Percentiles rank a stretch among this genome's conserved stretches.
Evolutionary conservation across 2,329 filamentous ascomycete genomes (phyloP).

Genomic region (Fusarium pininemorale): DNA sequence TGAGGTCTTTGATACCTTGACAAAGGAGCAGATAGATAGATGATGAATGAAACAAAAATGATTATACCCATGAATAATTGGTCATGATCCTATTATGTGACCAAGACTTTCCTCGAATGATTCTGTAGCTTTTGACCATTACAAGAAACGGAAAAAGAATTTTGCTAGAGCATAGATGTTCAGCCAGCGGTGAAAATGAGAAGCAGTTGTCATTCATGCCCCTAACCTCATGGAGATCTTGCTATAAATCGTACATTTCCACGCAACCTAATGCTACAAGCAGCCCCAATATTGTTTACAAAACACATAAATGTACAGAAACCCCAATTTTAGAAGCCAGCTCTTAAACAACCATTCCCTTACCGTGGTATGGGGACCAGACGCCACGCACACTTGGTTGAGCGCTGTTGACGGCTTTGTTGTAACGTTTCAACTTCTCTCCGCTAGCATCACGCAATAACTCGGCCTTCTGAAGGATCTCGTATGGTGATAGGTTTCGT

Average conservation of each 20-base stretch:
- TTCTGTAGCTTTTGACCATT: background rate
- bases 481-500: conserved; percentile 80
- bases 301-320: conserved; percentile 41
- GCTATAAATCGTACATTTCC: conserved; percentile 41
- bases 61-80: conserved; percentile 34
- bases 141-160: background rate
- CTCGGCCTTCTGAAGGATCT: conserved; percentile 83
- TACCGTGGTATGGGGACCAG: conserved; percentile 76
- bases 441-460: conserved; percentile 78
- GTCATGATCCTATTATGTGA: background rate
- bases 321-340: conserved; percentile 4
- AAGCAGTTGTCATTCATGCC: conserved; percentile 25
- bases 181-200: background rate
- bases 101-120: background rate
- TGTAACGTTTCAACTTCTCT: conserved; percentile 73
- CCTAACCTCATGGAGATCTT: conserved; percentile 30
- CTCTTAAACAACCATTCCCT: conserved; percentile 61
- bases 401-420: conserved; percentile 71
- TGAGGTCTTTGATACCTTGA: conserved; percentile 14
- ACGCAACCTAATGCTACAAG: conserved; percentile 44
- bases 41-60: conserved; percentile 39
- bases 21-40: conserved; percentile 30
- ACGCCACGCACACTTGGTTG: conserved; percentile 74
- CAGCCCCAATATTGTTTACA: conserved; percentile 39
- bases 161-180: background rate